Evolutionary conservation across 768 basidiomycete genomes (phyloP).

Genomic region (Lactarius pseudohatsudake): DNA sequence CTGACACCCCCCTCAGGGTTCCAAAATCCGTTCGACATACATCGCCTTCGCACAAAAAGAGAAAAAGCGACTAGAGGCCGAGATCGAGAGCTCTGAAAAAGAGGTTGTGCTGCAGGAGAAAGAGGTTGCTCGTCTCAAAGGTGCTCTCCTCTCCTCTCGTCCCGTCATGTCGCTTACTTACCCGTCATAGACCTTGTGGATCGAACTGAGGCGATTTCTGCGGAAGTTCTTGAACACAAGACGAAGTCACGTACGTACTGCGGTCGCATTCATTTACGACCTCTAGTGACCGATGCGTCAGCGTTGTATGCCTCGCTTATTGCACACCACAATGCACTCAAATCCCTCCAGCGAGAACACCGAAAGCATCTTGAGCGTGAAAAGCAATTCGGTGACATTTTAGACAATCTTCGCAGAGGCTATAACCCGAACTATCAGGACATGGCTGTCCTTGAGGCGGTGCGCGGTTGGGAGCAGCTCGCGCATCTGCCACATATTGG

Average conservation of each 20-base stretch:
- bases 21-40: slow-evolving; percentile 89
- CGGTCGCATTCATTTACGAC: slow-evolving; percentile 5
- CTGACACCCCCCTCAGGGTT: slow-evolving; percentile 52
- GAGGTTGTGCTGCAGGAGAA: slow-evolving; percentile 66
- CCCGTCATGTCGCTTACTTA: background rate
- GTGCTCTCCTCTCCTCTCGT: slow-evolving; percentile 39
- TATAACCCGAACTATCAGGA: slow-evolving; percentile 99
- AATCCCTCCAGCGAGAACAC: slow-evolving; percentile 72
- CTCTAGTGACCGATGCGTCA: slow-evolving; percentile 35
- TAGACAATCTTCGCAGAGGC: slow-evolving; percentile 73
- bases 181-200: slow-evolving; percentile 70
- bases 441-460: slow-evolving; percentile 97
- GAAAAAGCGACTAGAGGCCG: slow-evolving; percentile 74
- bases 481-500: slow-evolving; percentile 71
- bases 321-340: slow-evolving; percentile 71
- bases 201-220: slow-evolving; percentile 72
- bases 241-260: slow-evolving; percentile 75
- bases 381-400: slow-evolving; percentile 75
- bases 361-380: slow-evolving; percentile 73
- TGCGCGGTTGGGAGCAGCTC: slow-evolving; percentile 86
- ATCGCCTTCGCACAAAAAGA: slow-evolving; percentile 87
- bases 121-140: slow-evolving; percentile 72
- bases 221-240: slow-evolving; percentile 79
- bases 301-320: slow-evolving; percentile 78
- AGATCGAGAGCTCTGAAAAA: slow-evolving; percentile 49